phyloP scores from a whole-genome alignment of 257 asterid genomes.

The Nicotiana noctiflora region DNA sequence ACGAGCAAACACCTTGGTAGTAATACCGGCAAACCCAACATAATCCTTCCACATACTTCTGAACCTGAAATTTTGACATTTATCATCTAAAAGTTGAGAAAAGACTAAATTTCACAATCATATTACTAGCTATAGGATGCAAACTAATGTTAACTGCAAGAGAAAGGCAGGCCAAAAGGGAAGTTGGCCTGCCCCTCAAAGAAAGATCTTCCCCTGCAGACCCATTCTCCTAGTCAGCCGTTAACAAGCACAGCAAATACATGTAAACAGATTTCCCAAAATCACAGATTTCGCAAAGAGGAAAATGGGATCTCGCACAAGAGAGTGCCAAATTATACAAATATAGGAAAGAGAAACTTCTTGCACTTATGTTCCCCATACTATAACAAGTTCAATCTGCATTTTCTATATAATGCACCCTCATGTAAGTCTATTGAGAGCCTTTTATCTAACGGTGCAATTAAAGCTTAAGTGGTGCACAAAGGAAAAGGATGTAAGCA shows the following conservation, averaged over 20 bases:
- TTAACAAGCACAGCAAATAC: neutral
- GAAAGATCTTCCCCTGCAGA: neutral
- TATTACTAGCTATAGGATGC: conserved; percentile 2
- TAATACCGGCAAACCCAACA: conserved; percentile 99
- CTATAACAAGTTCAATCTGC: neutral
- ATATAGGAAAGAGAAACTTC: neutral
- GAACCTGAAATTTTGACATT: conserved; percentile 49
- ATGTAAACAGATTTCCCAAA: neutral
- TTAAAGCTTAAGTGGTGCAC: neutral
- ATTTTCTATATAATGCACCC: neutral
- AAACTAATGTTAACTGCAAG: neutral
- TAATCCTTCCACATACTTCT: conserved; percentile 85
- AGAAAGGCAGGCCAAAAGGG: conserved; percentile 3
- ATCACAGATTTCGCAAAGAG: neutral
- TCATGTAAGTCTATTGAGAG: neutral
- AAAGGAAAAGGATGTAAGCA: neutral
- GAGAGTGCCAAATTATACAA: neutral
- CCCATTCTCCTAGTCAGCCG: neutral
- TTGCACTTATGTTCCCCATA: neutral
- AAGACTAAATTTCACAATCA: neutral
- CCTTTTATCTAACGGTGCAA: neutral
- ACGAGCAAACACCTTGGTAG: conserved; percentile 98
- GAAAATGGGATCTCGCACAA: neutral
- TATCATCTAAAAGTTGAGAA: conserved; percentile 5
- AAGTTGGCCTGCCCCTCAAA: neutral